Evolutionary conservation across 2,329 filamentous ascomycete species (phyloP).

Genomic region (Balansia obtecta): DNA sequence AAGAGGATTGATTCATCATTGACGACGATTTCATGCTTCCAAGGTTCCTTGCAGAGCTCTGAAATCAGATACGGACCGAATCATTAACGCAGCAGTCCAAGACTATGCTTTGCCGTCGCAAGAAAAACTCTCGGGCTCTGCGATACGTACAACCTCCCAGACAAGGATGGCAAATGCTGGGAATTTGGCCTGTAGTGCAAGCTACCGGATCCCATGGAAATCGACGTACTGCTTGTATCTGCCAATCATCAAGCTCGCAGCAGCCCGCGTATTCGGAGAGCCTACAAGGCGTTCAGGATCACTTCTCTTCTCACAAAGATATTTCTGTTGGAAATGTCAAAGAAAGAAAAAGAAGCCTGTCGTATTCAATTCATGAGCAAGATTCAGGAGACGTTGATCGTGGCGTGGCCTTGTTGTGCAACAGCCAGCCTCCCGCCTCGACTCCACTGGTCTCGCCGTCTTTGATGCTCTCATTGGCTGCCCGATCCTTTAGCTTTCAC

Average conservation of each 20-base stretch:
- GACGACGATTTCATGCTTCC: too few species aligned
- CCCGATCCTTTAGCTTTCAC: conserved; percentile 4
- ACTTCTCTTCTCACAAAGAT: not conserved
- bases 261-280: not conserved
- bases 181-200: too few species aligned
- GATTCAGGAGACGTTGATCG: not conserved
- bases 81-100: too few species aligned
- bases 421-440: not conserved
- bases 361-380: too few species aligned
- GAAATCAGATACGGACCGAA: too few species aligned
- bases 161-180: too few species aligned
- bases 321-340: not conserved
- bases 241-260: not conserved
- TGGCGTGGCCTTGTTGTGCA: not conserved
- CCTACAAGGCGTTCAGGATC: not conserved
- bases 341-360: too few species aligned
- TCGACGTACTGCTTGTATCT: not conserved
- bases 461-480: not conserved
- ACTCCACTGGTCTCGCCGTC: not conserved
- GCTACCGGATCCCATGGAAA: not conserved
- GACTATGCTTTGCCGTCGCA: too few species aligned
- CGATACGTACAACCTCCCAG: too few species aligned
- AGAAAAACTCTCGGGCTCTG: too few species aligned
- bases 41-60: too few species aligned
- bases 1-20: too few species aligned